A percentile compares a stretch with the other conserved stretches of the same genome.
Evolutionary conservation across 2,329 filamentous ascomycete genomes (phyloP).

Genomic region (Blastomyces parvus): DNA sequence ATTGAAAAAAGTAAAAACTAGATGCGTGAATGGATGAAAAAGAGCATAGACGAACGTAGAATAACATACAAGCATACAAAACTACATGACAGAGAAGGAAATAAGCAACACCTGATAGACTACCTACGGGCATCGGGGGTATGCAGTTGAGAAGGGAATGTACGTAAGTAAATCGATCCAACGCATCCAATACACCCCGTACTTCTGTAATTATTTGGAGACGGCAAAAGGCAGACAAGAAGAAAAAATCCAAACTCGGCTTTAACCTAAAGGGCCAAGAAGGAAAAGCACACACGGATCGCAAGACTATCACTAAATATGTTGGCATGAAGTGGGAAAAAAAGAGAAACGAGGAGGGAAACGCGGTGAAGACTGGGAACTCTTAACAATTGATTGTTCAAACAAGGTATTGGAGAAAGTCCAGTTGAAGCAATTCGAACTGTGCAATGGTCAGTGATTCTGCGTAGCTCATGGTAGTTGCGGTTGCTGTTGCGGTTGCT

Average conservation of each 20-base stretch:
- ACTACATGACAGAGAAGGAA: neutral
- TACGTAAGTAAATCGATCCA: neutral
- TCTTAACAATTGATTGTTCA: neutral
- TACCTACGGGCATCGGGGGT: neutral
- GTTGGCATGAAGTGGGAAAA: neutral
- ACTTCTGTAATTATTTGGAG: neutral
- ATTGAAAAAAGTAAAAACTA: too few species aligned
- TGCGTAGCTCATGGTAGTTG: neutral
- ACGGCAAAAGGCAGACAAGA: too few species aligned
- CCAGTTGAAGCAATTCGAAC: neutral
- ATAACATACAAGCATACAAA: neutral
- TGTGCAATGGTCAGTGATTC: neutral
- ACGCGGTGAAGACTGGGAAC: neutral
- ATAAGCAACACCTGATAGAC: neutral
- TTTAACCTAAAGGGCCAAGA: neutral
- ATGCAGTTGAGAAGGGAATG: neutral
- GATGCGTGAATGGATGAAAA: neutral
- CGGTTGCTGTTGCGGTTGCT: neutral
- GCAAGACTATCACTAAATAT: too few species aligned
- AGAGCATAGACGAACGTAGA: neutral
- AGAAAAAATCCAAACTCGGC: neutral
- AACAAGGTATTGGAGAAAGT: too few species aligned
- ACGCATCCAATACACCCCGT: neutral
- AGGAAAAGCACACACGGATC: neutral
- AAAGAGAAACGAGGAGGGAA: neutral